Evolutionary conservation across 768 basidiomycete species (phyloP), one percentile per base, ranked within the genome.

Genomic region (Lepiota brunneoincarnata): DNA sequence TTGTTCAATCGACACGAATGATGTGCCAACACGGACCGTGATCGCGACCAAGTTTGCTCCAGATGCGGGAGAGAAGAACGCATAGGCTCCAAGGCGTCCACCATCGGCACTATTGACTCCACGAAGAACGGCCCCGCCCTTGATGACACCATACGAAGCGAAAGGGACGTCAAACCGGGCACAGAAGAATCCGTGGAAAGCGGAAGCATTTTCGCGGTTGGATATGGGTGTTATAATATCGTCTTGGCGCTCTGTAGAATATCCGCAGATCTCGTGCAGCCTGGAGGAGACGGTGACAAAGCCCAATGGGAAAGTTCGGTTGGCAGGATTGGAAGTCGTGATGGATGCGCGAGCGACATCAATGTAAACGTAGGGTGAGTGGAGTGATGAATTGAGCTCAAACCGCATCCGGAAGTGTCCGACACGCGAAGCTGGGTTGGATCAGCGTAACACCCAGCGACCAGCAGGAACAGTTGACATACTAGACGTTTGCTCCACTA

Each of bases 351-450:
- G 78, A 1, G 86, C 80, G 0, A 84, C 82, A 63, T 91, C 85
- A 10, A 92, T 63, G 17, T 90, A 69, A 42, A 91, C 71, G 51
- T 86, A 87, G 0, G 86, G 86, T 18, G 48, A 59, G 44, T 64
- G 42, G 36, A 47, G 67, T 35, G 45, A 62, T 10, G 4, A 59
- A 46, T 5, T 72, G 53, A 53, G 44, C 2, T 66, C 64, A 69
- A 88, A 91, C 0, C 82, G 84, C 66, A 89, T 88, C 2, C 84
- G 78, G 1, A 91, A 72, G 64, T 91, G 87, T 0, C 86, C 89
- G 2, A 87, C 87, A 6, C 86, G 79, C 6, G 89, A 90, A 6
- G 87, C 88, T 90, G 58, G 10, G 36, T n/a, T 37, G 36, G 15
- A 21, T 24, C 11, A 14, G 18, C 28, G 59, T 23, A 61, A 56